Conservation (phyloP, 441 rosid species). For the Pelargonium fulgidum region DNA sequence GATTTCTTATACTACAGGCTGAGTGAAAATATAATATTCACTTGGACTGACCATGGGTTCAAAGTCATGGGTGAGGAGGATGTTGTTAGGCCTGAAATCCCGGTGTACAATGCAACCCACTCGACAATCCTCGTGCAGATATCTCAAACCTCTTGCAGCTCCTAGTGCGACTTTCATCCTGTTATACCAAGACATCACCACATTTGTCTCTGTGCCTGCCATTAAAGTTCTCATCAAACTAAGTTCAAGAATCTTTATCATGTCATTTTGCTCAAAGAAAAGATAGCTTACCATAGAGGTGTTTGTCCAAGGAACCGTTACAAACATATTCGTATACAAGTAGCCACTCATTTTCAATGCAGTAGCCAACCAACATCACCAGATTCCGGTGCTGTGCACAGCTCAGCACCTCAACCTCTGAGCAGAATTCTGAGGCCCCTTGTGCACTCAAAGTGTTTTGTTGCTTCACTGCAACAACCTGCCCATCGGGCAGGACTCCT, state of each 20-base stretch:
- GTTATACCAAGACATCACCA: constrained; percentile 38
- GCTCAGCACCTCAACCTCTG: constrained; percentile 53
- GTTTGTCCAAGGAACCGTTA: constrained; percentile 48
- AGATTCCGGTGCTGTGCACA: constrained; percentile 53
- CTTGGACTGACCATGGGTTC: constrained; percentile 42
- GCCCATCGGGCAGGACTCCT: constrained; percentile 44
- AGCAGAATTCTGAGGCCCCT: constrained; percentile 46
- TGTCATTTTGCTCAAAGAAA: background rate
- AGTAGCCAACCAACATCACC: constrained; percentile 51
- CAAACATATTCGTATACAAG: constrained; percentile 51
- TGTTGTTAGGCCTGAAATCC: constrained; percentile 46
- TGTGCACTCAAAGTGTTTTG: constrained; percentile 33
- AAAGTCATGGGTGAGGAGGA: constrained; percentile 56
- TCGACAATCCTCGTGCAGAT: constrained; percentile 56
- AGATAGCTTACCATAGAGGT: constrained; percentile 33
- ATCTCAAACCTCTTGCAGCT: constrained; percentile 51
- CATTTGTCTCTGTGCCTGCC: constrained; percentile 22
- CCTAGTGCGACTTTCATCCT: constrained; percentile 49
- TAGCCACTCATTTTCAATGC: constrained; percentile 44
- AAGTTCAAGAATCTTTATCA: background rate
- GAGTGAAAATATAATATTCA: background rate
- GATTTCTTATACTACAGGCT: too few species aligned
- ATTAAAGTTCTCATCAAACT: background rate
- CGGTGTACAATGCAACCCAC: constrained; percentile 55
- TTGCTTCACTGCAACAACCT: constrained; percentile 45